These are phyloP conservation scores for Hymenoscyphus repandus DNA, from an alignment of 2,329 filamentous ascomycete genomes.

Conservation along the genomic window DNA sequence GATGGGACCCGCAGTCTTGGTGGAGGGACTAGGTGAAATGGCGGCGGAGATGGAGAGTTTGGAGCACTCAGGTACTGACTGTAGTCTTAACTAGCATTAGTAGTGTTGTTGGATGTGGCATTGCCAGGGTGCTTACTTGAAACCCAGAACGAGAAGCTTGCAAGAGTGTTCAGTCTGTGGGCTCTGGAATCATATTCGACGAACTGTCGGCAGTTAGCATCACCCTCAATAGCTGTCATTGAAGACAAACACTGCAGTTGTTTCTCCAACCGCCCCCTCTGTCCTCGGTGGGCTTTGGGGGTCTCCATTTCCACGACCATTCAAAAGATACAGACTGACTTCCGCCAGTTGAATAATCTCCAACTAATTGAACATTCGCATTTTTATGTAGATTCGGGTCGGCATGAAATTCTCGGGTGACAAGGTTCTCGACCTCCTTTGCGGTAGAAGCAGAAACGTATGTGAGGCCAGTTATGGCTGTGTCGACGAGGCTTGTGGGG, in stretches of 20 bases:
- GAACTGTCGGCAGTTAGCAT: constrained; percentile 50
- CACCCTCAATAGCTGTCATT: neutral
- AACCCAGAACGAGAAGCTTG: constrained; percentile 94
- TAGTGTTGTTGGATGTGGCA: constrained; percentile 16
- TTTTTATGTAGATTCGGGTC: constrained; percentile 98
- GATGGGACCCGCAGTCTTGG: constrained; percentile 80
- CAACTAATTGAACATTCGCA: constrained; percentile 90
- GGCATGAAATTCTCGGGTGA: constrained; percentile 92
- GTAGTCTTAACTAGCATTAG: constrained; percentile 20
- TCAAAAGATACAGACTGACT: constrained; percentile 80
- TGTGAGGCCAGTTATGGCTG: constrained; percentile 80
- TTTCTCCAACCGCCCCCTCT: constrained; percentile 91
- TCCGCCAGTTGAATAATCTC: constrained; percentile 82
- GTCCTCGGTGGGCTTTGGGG: constrained; percentile 77
- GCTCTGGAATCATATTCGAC: constrained; percentile 95
- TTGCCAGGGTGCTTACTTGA: constrained; percentile 50
- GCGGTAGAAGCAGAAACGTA: constrained; percentile 84
- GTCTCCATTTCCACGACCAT: constrained; percentile 97
- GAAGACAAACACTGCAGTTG: constrained; percentile 71
- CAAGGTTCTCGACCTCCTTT: constrained; percentile 85
- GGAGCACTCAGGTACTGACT: constrained; percentile 47
- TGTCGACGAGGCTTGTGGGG: constrained; percentile 53
- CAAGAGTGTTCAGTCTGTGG: constrained; percentile 81
- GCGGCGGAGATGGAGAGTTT: constrained; percentile 64
- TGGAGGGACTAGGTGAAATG: constrained; percentile 67